Conservation (phyloP, 495 filamentous ascomycete genomes). For the Daldinia vernicosa region DNA sequence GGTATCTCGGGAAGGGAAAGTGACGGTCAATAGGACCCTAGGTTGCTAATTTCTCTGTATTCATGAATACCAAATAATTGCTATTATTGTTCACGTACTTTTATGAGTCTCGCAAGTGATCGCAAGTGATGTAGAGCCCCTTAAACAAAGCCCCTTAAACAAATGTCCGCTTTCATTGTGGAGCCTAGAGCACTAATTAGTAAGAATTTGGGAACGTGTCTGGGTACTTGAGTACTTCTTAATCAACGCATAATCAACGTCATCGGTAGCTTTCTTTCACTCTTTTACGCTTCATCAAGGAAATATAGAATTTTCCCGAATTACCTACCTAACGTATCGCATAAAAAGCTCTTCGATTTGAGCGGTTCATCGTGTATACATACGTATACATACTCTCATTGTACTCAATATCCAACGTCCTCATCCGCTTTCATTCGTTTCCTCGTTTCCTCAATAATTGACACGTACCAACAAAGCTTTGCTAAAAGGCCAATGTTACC, state of each 20-base stretch:
- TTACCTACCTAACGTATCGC: background rate
- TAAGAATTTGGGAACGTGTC: conserved; percentile 6
- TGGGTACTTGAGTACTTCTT: background rate
- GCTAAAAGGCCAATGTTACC: background rate
- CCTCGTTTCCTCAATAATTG: background rate
- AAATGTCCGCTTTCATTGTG: background rate
- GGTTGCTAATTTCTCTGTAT: conserved; percentile 9
- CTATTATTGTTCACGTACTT: background rate
- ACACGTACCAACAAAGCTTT: background rate
- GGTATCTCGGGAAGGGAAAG: conserved; percentile 17
- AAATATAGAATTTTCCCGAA: conserved; percentile 24
- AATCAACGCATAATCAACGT: conserved; percentile 18
- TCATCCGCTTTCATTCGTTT: background rate
- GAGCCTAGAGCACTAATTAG: conserved; percentile 20
- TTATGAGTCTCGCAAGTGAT: background rate
- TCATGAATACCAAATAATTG: conserved; percentile 27
- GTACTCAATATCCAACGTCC: background rate
- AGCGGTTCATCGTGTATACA: background rate
- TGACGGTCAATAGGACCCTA: conserved; percentile 14
- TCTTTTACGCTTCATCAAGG: conserved; percentile 7
- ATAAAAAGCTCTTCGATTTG: background rate
- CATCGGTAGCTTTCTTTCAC: conserved; percentile 19
- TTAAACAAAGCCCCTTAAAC: background rate
- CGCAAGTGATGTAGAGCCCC: background rate
- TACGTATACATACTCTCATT: no score